Evolutionary conservation across 2,329 filamentous ascomycete species (phyloP).

Genomic region (Apiospora phragmitis): DNA sequence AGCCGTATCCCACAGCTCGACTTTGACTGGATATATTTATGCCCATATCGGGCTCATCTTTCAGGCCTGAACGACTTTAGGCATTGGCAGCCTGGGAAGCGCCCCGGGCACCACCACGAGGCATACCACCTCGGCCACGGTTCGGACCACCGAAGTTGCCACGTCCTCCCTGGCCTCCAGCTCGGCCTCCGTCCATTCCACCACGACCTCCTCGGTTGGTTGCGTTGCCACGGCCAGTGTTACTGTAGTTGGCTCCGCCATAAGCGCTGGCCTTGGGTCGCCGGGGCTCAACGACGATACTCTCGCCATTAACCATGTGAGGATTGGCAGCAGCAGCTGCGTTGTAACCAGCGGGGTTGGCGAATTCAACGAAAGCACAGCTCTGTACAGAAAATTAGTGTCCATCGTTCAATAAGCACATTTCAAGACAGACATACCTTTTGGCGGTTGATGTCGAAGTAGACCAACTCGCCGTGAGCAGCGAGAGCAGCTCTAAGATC

Average conservation of each 20-base stretch:
- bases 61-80: conserved; percentile 29
- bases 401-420: background rate
- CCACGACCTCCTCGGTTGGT: conserved; percentile 65
- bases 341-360: conserved; percentile 76
- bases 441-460: conserved; percentile 76
- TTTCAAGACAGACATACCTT: conserved; percentile 65
- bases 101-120: conserved; percentile 61
- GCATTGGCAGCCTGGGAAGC: conserved; percentile 55
- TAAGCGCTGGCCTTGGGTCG: conserved; percentile 73
- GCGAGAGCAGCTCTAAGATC: conserved; percentile 71
- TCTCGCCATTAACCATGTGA: conserved; percentile 79
- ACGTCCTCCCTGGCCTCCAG: conserved; percentile 63
- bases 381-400: conserved; percentile 58
- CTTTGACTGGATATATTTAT: background rate
- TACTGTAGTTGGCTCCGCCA: conserved; percentile 67
- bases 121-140: conserved; percentile 67
- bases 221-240: conserved; percentile 59
- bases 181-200: conserved; percentile 59
- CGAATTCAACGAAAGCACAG: conserved; percentile 96
- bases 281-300: conserved; percentile 85
- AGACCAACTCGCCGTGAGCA: conserved; percentile 69
- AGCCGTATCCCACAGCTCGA: background rate
- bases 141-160: conserved; percentile 69
- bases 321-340: conserved; percentile 83
- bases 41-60: background rate